Base-by-base conservation (phyloP, 139 green algal species). In the Chlamydomonas schloesseri region DNA sequence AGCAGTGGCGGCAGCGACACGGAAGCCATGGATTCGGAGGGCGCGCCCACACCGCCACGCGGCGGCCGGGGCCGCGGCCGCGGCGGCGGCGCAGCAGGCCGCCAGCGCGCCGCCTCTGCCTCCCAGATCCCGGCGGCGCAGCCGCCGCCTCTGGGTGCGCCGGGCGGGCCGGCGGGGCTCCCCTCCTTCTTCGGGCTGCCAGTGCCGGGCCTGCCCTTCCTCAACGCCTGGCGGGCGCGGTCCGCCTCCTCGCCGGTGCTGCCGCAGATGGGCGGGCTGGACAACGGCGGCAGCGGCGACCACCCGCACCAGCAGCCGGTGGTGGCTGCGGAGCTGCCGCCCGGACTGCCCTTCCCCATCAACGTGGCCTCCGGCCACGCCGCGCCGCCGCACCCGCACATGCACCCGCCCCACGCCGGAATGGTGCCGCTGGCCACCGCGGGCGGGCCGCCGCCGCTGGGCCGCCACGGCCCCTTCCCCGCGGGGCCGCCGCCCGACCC, bases 141-240 rank as follows among this genome's bases (percentile, higher is more conserved):
- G 42, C 42, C 42, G 42, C 42, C 6, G 18, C 55, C 71, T 21
- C 71, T 42, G 20, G 42, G 34, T 1, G 18, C 37, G 3, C 71
- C 57, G 26, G 17, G 8, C 37, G 71, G 21, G 24, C 24, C 28
- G 42, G 26, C 70, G 33, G 33, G 31, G 26, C 57, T 37, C 42
- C 42, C 71, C 10, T 62, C 50, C n/a, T 50, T 80, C 5, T 80
- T 80, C 28, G 72, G 72, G 29, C 58, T 80, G 72, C 72, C 47
- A 0, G 50, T 80, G 34, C 72, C 47, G 10, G 72, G 72, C 36
- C 37, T 77, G 21, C 71, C 71, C 11, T 67, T 80, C 53, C 42
- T 80, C 72, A 31, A 31, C 47, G 72, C 36, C 42, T 80, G 72
- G 72, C 47, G 72, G 2, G 34, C 47, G 1, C 72, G 72, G 10